Conservation (phyloP, 345 rosid species). For the Eucalyptus urophylla region DNA sequence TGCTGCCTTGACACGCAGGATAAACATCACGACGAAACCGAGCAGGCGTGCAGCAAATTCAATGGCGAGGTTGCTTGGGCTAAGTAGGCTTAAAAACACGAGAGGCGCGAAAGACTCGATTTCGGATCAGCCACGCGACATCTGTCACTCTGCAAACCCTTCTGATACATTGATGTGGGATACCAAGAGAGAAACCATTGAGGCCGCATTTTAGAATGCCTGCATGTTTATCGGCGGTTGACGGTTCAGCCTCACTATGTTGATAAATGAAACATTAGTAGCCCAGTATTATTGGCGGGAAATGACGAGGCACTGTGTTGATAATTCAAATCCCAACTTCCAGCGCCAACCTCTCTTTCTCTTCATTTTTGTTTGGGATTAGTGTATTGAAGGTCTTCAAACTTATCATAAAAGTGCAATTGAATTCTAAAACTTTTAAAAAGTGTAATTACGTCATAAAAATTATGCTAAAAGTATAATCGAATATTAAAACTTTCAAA, state of each 20-base stretch:
- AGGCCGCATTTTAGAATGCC: neutral
- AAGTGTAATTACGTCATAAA: rapidly evolving
- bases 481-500: rapidly evolving
- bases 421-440: no score
- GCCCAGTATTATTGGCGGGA: neutral
- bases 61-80: neutral
- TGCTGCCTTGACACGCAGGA: neutral
- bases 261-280: neutral
- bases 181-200: neutral
- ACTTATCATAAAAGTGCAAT: rapidly evolving
- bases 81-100: neutral
- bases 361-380: neutral
- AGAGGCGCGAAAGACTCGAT: neutral
- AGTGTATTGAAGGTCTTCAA: no score
- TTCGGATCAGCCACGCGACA: neutral
- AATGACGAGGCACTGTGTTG: neutral
- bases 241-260: neutral
- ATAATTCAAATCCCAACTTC: neutral
- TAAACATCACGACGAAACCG: neutral
- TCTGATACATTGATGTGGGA: neutral
- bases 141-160: neutral
- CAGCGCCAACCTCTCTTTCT: neutral
- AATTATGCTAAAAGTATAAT: no score
- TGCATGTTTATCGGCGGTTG: neutral
- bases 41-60: neutral